Percentiles rank a stretch among this genome's conserved stretches.
These are phyloP conservation scores for Podospora fimiseda DNA, from an alignment of 495 filamentous ascomycete species.

Conservation along the genomic window DNA sequence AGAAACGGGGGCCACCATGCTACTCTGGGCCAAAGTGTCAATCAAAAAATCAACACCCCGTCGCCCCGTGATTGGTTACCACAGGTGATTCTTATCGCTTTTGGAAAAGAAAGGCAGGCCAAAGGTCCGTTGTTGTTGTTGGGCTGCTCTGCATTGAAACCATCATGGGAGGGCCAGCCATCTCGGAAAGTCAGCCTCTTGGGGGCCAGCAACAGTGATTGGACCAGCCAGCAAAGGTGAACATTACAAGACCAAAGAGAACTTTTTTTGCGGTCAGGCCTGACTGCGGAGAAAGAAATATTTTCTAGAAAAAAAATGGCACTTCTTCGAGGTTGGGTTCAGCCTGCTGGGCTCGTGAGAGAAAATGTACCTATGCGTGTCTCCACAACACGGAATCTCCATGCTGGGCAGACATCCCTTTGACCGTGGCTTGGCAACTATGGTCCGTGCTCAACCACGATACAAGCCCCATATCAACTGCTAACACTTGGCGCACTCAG, in stretches of 20 bases:
- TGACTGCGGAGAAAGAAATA: not conserved
- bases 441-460: too few relatives aligned
- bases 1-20: too few relatives aligned
- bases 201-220: not conserved
- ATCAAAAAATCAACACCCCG: not conserved
- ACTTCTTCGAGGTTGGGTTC: too few relatives aligned
- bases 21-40: not conserved
- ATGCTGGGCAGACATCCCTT: too few relatives aligned
- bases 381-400: too few relatives aligned
- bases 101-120: not conserved
- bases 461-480: too few relatives aligned
- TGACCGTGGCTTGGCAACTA: too few relatives aligned
- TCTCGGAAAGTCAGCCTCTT: not conserved
- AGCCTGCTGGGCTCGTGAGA: too few relatives aligned
- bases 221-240: not conserved
- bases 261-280: not conserved
- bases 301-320: too few relatives aligned
- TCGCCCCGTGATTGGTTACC: not conserved
- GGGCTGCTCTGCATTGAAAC: conserved; percentile 2
- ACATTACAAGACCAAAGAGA: not conserved
- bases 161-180: not conserved
- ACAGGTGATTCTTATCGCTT: not conserved
- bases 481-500: too few relatives aligned
- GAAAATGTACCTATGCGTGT: too few relatives aligned
- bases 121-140: not conserved